Percentiles rank a stretch among this genome's conserved stretches.
Evolutionary conservation across 2,329 filamentous ascomycete genomes (phyloP).

Genomic region (Botryotinia narcissicola): DNA sequence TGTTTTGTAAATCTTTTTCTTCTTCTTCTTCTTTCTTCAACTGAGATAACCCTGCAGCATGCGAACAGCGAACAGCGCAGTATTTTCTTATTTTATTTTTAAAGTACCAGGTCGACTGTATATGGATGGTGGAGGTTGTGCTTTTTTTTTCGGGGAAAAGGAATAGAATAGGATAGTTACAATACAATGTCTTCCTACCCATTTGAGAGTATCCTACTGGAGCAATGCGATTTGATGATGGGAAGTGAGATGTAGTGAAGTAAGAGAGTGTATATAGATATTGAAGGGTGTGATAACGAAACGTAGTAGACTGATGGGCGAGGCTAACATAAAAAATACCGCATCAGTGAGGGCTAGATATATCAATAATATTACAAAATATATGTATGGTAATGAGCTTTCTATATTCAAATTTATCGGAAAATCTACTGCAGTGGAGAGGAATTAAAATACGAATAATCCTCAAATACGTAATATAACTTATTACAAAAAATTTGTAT

Average conservation of each 20-base stretch:
- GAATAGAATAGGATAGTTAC: background rate
- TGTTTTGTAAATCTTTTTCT: conserved; percentile 15
- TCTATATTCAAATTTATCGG: background rate
- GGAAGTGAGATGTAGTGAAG: background rate
- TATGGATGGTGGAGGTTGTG: conserved; percentile 1
- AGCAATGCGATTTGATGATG: background rate
- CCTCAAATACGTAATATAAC: background rate
- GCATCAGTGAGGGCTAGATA: background rate
- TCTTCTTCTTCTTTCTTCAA: conserved; percentile 5
- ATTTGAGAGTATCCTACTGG: background rate
- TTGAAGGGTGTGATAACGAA: background rate
- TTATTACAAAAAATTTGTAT: background rate
- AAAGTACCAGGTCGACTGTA: background rate
- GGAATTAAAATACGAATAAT: background rate
- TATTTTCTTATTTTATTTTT: background rate
- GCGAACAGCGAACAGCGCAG: conserved; percentile 6
- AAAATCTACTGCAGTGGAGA: accelerated
- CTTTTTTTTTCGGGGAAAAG: background rate
- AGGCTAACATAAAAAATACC: background rate
- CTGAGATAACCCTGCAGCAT: conserved; percentile 9
- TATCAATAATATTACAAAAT: background rate
- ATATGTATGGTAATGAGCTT: background rate
- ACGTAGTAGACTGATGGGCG: background rate
- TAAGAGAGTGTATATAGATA: background rate
- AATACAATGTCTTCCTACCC: conserved; percentile 2